Base-by-base conservation (phyloP, 805 yeast genomes). In the Metschnikowia similis region DNA sequence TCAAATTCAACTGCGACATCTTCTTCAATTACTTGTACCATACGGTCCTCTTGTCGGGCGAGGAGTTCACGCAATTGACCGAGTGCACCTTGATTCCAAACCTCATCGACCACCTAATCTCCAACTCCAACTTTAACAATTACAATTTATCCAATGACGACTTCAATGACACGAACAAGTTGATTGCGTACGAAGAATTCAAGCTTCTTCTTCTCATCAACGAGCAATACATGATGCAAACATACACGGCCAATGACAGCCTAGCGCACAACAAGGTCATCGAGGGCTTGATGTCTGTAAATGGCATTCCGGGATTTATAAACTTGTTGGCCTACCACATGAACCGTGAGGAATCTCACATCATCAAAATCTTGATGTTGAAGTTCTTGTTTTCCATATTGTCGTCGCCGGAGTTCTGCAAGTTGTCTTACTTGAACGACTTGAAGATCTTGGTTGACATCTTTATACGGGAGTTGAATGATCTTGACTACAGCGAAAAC, bases 361-460 rank as follows among this genome's bases (percentile, higher is more conserved):
- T 88, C 47, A 67, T 87, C 48, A 89, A 85, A 58, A 84, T 89
- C 3, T 77, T 91, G 70, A 86, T 87, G 61, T 75, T 91, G 57
- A 91, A 91, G 66, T 75, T 89, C 50, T 70, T 91, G 8, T 89
- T 88, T 63, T 66, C 87, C 50, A 77, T 91, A 1, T 81, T 91
- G 66, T 83, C 91, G 2, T 80, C 83, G 4, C 74, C 83, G 6
- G 68, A 69, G 35, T 84, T 95, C 0, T 72, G 79, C 47, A 86
- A 84, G 51, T 75, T 84, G 58, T 80, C 89, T 44, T 91, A 91
- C 62, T 72, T 88, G 53, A 91, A 91, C 59, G 98, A 91, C 63
- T 68, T 91, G 51, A 84, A 85, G 58, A 95, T 91, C 6, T 76
- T 91, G 49, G 83, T 87, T 11, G 96, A 89, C 60, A 90, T 91